phyloP scores from a whole-genome alignment of 2,329 filamentous ascomycete species.

The Hypoxylon sp. region DNA sequence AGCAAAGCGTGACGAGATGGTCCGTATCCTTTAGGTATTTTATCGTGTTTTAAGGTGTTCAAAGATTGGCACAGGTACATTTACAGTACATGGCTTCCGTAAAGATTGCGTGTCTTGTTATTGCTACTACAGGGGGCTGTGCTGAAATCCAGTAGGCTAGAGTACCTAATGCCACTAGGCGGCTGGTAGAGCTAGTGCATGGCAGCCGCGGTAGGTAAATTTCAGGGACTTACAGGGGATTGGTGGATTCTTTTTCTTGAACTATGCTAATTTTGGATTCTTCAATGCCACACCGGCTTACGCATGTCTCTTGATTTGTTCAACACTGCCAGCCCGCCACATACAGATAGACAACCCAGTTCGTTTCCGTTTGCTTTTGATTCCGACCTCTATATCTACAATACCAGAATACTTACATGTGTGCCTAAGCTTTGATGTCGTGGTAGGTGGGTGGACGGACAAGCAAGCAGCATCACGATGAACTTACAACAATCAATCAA shows the following conservation, averaged over 20 bases:
- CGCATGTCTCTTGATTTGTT: too few species aligned
- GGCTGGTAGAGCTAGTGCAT: too few species aligned
- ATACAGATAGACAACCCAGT: slow-evolving; percentile 2
- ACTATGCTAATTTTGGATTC: slow-evolving; percentile 24
- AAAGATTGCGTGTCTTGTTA: slow-evolving; percentile 17
- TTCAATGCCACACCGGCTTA: slow-evolving; percentile 21
- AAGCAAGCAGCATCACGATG: too few species aligned
- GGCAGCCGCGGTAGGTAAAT: slow-evolving; percentile 1
- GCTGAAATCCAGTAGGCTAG: slow-evolving; percentile 5
- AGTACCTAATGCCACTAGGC: too few species aligned
- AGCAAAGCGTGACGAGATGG: slow-evolving; percentile 12
- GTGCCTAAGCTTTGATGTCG: too few species aligned
- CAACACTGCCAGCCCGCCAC: too few species aligned
- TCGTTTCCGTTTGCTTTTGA: too few species aligned
- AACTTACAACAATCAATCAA: too few species aligned
- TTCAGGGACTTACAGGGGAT: slow-evolving; percentile 3
- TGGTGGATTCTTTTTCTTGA: background rate
- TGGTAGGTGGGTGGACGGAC: too few species aligned
- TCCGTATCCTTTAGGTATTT: slow-evolving; percentile 1
- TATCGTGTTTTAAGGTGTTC: background rate
- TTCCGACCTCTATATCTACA: too few species aligned
- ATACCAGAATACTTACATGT: too few species aligned
- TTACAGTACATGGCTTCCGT: slow-evolving; percentile 5
- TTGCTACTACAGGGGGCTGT: slow-evolving; percentile 10
- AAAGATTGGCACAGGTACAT: background rate